Evolutionary conservation across 2,329 filamentous ascomycete genomes (phyloP), one percentile per base, ranked within the genome.

Genomic region (Fusarium praegraminearum): DNA sequence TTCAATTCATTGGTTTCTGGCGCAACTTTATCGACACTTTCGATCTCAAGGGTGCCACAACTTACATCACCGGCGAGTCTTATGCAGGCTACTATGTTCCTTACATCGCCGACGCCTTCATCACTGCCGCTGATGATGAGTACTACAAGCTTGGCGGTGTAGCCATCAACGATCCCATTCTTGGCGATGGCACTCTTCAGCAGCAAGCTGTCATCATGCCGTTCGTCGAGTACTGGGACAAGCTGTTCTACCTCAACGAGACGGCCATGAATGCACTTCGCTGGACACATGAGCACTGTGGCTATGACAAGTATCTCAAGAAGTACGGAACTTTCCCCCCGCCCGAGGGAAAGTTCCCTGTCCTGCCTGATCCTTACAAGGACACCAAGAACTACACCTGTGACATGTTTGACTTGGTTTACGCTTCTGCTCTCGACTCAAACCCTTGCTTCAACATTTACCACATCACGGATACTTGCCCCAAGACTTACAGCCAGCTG

Each of bases 361-460:
- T 78, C n/a, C 20, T 62, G 15, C 47, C 58, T 7, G 57, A 77
- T 70, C 63, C 76, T 11, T 45, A 81, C 16, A 70, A 80, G 75
- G 26, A 69, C 28, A 70, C 80, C 4, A 61, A 66, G 0, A 73
- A 80, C 1, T 74, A 79, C 0, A 84, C 82, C 6, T 94, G 92
- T 76, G 82, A 83, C 51, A 73, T 93, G 22, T 91, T 85, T 72
- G 77, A 84, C 60, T 80, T 85, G 24, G 85, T 92, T 32, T 82
- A 81, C 71, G 70, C 82, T 0, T 90, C 88, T 32, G 85, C 85
- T 10, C 66, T 82, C 7, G 75, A 81, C 2, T 78, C 87, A 35
- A 96, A 96, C 80, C 93, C 93, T 0, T 96, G 93, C 82, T 97
- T 91, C 80, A 89, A 93, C 76, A 82, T 92, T 13, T 96, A 95